Evolutionary conservation across 2,329 filamentous ascomycete genomes (phyloP), one percentile per base, ranked within the genome.

Genomic region (Talaromyces sp.): DNA sequence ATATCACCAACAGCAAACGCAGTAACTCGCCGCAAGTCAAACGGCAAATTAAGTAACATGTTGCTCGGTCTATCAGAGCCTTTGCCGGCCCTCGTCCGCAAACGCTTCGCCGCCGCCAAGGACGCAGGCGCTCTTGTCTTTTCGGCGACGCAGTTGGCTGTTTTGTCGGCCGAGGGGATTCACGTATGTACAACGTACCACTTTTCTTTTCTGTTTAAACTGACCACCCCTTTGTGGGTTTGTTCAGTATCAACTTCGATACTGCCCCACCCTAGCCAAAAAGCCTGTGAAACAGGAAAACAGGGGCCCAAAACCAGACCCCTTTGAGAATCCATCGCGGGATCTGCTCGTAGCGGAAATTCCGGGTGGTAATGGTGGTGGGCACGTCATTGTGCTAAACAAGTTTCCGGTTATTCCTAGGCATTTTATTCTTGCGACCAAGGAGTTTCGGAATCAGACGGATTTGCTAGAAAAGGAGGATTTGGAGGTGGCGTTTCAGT

Each of bases 381-480:
- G 72, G 1, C 75, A 80, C 66, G 67, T 69, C 28, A 68, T 81
- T 39, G 75, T 81, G 27, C 64, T 81, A 60, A 81, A 81, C 65
- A 81, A 81, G 65, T 81, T 73, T 63, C 79, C 79, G 9, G 76
- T 81, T 5, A 81, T 81, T 15, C 71, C 73, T 7, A 75, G 80
- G 59, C 79, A 81, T 65, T 81, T 81, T 66, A 81, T 81, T 55
- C 72, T 81, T 53, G 75, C 78, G n/a, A 81, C 79, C 3, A 77
- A 71, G 49, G 66, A 64, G 9, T 80, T 74, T 69, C 75, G 76
- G 52, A 65, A 72, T 6, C 79, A 81, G 67, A 78, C 76, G 0
- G 72, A 78, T 64, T 62, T 81, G 0, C 66, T 81, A 7, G 78
- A 79, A 30, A 70, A 69, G 60, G 71, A 73, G 0, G 79, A 81